These are phyloP conservation scores for Bruguiera parviflora DNA, from an alignment of 345 rosid species.

Conservation along the genomic window DNA sequence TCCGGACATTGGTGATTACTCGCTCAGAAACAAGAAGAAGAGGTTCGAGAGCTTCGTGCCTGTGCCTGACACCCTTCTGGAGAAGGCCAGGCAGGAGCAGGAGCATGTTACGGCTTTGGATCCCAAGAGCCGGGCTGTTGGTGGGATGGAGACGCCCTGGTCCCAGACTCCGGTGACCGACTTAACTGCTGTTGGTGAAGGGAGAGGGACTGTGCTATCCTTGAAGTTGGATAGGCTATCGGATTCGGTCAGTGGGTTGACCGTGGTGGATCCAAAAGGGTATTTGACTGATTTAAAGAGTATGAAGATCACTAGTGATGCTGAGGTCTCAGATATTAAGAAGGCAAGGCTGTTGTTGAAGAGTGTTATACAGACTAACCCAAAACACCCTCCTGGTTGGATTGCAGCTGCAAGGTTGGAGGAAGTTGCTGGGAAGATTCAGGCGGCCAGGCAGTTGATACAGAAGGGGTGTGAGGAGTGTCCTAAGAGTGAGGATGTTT, in stretches of 20 bases:
- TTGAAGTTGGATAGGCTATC: conserved; percentile 85
- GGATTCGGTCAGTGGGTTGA: conserved; percentile 76
- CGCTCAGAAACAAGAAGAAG: conserved; percentile 79
- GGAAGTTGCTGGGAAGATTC: conserved; percentile 93
- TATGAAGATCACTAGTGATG: conserved; percentile 95
- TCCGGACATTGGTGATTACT: conserved; percentile 88
- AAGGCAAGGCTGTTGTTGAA: conserved; percentile 84
- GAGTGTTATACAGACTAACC: conserved; percentile 84
- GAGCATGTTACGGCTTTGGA: conserved; percentile 96
- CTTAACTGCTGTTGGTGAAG: conserved; percentile 91
- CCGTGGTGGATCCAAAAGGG: conserved; percentile 93
- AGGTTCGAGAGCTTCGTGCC: conserved; percentile 94
- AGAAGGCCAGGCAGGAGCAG: conserved; percentile 90
- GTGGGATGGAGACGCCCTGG: conserved; percentile 92
- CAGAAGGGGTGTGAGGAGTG: conserved; percentile 91
- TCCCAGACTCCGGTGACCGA: conserved; percentile 80
- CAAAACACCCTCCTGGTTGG: conserved; percentile 93
- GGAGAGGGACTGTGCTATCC: conserved; percentile 90
- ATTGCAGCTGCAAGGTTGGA: conserved; percentile 94
- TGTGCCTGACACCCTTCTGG: conserved; percentile 77
- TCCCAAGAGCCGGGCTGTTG: conserved; percentile 74
- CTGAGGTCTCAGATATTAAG: conserved; percentile 87
- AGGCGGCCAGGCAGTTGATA: conserved; percentile 73
- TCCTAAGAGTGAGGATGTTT: conserved; percentile 83
- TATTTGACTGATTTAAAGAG: conserved; percentile 89